These are phyloP conservation scores for Chaetomium sp. DNA, from an alignment of 2,329 filamentous ascomycete species.

Conservation along the genomic window DNA sequence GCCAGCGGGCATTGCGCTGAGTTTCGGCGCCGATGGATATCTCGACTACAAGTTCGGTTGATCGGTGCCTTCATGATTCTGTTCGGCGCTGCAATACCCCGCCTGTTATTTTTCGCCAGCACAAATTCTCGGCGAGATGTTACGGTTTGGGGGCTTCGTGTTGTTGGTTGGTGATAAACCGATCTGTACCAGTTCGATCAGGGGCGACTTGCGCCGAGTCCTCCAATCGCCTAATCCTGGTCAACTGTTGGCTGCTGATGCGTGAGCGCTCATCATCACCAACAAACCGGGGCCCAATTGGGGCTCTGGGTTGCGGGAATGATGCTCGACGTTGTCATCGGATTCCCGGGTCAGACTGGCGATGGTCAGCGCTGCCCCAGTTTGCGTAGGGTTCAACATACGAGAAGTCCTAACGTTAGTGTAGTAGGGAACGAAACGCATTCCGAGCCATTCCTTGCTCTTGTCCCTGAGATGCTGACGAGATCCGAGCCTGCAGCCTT, in stretches of 20 bases:
- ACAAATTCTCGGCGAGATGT: background rate
- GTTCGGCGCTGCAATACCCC: too few species aligned
- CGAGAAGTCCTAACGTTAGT: too few species aligned
- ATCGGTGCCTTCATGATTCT: too few species aligned
- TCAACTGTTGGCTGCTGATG: background rate
- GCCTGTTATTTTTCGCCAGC: too few species aligned
- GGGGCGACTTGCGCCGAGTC: conserved; percentile 1
- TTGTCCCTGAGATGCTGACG: conserved; percentile 1
- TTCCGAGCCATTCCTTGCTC: conserved; percentile 1
- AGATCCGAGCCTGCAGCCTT: conserved; percentile 4
- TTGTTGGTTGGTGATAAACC: conserved; percentile 4
- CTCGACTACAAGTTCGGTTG: too few species aligned
- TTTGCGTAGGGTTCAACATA: background rate
- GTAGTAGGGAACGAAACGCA: conserved; percentile 1
- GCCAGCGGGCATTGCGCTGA: background rate
- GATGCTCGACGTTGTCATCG: conserved; percentile 13
- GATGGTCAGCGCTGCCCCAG: background rate
- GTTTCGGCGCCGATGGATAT: background rate
- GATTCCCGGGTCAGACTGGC: background rate
- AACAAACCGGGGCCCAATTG: conserved; percentile 2
- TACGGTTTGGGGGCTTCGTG: background rate
- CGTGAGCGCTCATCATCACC: background rate
- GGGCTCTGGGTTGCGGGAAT: background rate
- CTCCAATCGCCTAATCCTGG: too few species aligned
- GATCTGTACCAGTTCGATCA: background rate